Evolutionary conservation across 192 early-diverging fungal species (phyloP), one percentile per base, ranked within the genome.

Genomic region (Podochytrium sp.): DNA sequence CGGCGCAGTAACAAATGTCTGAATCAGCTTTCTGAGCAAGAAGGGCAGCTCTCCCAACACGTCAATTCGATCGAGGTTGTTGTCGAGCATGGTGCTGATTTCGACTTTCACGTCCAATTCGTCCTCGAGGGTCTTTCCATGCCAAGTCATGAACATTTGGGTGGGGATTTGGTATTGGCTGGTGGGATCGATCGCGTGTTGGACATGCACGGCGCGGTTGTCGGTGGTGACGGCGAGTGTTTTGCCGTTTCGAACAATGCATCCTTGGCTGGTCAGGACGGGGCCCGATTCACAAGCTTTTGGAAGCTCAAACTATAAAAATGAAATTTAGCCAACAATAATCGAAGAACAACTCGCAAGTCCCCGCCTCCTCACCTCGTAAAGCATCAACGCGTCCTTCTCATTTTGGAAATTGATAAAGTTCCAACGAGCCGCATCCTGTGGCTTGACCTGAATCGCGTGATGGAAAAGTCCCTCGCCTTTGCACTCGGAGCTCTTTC

Each of bases 1-100:
- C 37, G 96, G 96, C 71, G 93, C 92, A 27, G 94, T 95, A 34
- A 98, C 90, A 70, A 96, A 89, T 0, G 94, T 90, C 80, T 96
- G 92, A 47, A 98, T 92, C 43, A 96, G 76, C 67, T 93, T 95
- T 53, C 92, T 87, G 16, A 98, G 52, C 35, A 96, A 79, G 79
- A 87, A 98, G 14, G 96, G 95, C 76, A 98, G 87, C 72, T 95
- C 93, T 27, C 84, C 79, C 47, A 98, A 79, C 14, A 96, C 85
- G 77, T 98, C 95, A 57, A 98, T 91, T 64, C 92, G 93, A 67
- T 94, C 92, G 55, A 91, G 78, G 59, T 92, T 81, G 39, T 83
- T 75, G 23, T 79, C 71, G 42, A 89, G 86, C 18, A 80, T 80
- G 27, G 92, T 79, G 2, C 86, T 83, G 80, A 94, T 79, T 10